These are phyloP conservation scores for Ulota crispa DNA, from an alignment of 225 moss, liverwort and hornwort genomes.

Conservation along the genomic window DNA sequence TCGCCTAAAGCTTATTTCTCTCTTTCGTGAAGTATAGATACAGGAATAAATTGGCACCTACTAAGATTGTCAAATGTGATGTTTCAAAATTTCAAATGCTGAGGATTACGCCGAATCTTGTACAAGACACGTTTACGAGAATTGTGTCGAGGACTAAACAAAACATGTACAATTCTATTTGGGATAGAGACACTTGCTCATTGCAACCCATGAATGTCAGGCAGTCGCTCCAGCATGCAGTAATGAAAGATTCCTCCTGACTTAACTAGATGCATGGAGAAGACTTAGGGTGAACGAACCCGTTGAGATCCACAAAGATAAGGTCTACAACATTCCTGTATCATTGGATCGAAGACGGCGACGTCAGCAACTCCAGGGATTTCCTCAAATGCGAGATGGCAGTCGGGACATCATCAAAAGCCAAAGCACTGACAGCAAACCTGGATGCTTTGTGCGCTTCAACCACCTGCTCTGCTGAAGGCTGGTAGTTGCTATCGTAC, in stretches of 20 bases:
- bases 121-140: not conserved
- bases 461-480: constrained; percentile 69
- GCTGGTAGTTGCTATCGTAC: constrained; percentile 64
- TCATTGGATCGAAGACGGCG: constrained; percentile 45
- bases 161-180: not conserved
- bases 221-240: not conserved
- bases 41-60: not conserved
- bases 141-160: not conserved
- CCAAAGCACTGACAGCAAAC: constrained; percentile 93
- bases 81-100: not conserved
- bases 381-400: constrained; percentile 80
- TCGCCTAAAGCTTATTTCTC: not conserved
- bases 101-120: not conserved
- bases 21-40: not conserved
- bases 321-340: not conserved
- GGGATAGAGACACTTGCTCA: not conserved
- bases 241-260: not conserved
- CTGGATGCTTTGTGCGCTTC: constrained; percentile 92
- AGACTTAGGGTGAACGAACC: not conserved
- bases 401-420: constrained; percentile 86
- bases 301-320: not conserved
- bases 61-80: not conserved
- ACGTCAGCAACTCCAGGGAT: constrained; percentile 77
- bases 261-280: not conserved
- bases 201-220: not conserved